Conservation (phyloP, 257 asterid genomes). For the Solanum appendiculatum region DNA sequence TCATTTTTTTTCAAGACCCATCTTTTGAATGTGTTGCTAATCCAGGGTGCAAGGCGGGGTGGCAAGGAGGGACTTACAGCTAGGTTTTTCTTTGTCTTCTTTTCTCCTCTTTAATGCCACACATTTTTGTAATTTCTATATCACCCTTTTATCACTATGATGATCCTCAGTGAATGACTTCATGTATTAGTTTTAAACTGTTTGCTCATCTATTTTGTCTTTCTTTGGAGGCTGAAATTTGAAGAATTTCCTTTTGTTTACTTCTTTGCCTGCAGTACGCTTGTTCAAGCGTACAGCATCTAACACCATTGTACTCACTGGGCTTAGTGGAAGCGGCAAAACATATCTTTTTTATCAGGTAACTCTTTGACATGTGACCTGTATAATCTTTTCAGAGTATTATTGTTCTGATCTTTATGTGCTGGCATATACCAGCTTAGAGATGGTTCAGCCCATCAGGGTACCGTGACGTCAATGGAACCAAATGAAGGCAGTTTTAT, state of each 20-base stretch:
- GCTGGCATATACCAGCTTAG: conserved; percentile 43
- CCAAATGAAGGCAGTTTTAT: conserved; percentile 66
- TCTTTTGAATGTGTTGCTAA: not conserved
- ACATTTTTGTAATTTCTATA: not conserved
- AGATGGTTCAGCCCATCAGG: conserved; percentile 82
- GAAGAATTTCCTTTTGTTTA: not conserved
- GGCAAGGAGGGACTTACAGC: not conserved
- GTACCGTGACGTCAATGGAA: conserved; percentile 89
- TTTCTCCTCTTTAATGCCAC: not conserved
- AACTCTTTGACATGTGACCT: not conserved
- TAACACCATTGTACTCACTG: conserved; percentile 16
- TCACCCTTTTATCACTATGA: not conserved
- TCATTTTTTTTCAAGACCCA: not conserved
- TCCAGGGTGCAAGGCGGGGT: not conserved
- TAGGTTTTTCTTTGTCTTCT: not conserved
- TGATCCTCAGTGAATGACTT: not conserved
- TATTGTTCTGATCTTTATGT: not conserved
- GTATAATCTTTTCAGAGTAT: not conserved
- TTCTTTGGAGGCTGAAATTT: not conserved
- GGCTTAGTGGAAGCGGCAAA: conserved; percentile 17
- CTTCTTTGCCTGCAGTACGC: not conserved
- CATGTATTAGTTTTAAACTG: not conserved
- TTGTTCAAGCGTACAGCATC: not conserved
- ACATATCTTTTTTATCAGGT: conserved; percentile 16
- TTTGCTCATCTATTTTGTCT: not conserved